These are phyloP conservation scores for Tolypocladium amazonense DNA, from an alignment of 2,329 filamentous ascomycete species.

Conservation along the genomic window DNA sequence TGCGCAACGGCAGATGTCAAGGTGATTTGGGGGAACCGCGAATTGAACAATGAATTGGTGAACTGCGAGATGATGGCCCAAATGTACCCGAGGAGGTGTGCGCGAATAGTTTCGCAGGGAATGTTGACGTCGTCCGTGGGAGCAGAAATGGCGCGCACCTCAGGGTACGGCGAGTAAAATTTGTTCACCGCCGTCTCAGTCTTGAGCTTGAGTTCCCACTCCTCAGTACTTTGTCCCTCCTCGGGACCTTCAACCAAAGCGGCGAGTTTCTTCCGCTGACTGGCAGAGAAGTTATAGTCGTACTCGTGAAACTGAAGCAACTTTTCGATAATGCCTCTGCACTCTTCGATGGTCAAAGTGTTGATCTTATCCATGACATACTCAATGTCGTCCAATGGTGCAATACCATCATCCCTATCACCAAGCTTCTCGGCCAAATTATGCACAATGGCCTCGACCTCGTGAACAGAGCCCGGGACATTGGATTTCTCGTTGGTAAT, in stretches of 20 bases:
- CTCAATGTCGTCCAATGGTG: constrained; percentile 12
- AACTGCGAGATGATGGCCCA: constrained; percentile 11
- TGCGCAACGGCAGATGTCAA: constrained; percentile 14
- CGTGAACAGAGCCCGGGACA: not conserved
- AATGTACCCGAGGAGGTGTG: constrained; percentile 15
- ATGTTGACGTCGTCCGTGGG: constrained; percentile 16
- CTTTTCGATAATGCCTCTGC: constrained; percentile 7
- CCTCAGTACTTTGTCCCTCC: constrained; percentile 6
- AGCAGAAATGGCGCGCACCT: constrained; percentile 15
- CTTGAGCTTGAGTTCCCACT: constrained; percentile 9
- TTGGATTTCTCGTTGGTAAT: not conserved
- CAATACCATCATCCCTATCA: constrained; percentile 8
- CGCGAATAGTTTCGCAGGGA: constrained; percentile 16
- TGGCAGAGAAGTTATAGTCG: constrained; percentile 13
- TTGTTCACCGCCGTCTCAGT: constrained; percentile 9
- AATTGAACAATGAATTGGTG: constrained; percentile 6
- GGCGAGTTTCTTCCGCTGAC: constrained; percentile 8
- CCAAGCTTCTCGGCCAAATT: constrained; percentile 8
- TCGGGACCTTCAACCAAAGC: constrained; percentile 7
- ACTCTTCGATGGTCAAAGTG: constrained; percentile 9
- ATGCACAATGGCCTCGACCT: constrained; percentile 1
- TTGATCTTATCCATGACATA: constrained; percentile 13
- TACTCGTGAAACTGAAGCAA: constrained; percentile 12
- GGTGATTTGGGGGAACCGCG: constrained; percentile 5
- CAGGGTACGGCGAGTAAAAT: constrained; percentile 14